Conservation (phyloP, 2,329 filamentous ascomycete genomes). For the Diaporthe caulivora region DNA sequence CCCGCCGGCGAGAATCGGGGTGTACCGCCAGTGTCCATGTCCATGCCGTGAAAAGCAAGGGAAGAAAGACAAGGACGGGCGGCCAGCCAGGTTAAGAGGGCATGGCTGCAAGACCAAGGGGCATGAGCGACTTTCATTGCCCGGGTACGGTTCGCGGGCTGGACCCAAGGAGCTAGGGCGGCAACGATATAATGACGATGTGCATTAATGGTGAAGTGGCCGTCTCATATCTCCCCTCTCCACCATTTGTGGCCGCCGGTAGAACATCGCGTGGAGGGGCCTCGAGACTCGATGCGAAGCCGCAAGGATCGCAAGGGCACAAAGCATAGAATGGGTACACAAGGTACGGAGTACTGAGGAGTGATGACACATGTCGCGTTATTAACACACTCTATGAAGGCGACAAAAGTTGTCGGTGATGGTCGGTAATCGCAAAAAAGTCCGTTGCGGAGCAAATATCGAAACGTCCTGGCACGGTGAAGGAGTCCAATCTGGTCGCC, state of each 20-base stretch:
- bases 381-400: constrained; percentile 30
- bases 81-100: neutral
- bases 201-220: neutral
- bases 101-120: neutral
- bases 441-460: constrained; percentile 5
- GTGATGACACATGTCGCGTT: constrained; percentile 24
- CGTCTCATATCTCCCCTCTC: neutral
- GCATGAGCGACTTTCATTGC: neutral
- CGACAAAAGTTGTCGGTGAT: constrained; percentile 9
- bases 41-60: neutral
- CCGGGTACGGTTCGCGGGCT: neutral
- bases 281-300: neutral
- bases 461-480: constrained; percentile 27
- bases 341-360: constrained; percentile 34
- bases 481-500: constrained; percentile 35
- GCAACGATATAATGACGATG: neutral
- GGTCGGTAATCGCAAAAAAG: constrained; percentile 19
- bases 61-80: neutral
- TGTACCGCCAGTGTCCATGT: neutral
- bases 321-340: neutral
- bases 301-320: neutral
- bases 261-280: neutral
- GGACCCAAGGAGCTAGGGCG: neutral
- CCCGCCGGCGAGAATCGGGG: constrained; percentile 43
- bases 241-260: neutral